Evolutionary conservation across 1,284 basidiomycete species (phyloP), one percentile per base, ranked within the genome.

Genomic region (Microbotryum saponariae): DNA sequence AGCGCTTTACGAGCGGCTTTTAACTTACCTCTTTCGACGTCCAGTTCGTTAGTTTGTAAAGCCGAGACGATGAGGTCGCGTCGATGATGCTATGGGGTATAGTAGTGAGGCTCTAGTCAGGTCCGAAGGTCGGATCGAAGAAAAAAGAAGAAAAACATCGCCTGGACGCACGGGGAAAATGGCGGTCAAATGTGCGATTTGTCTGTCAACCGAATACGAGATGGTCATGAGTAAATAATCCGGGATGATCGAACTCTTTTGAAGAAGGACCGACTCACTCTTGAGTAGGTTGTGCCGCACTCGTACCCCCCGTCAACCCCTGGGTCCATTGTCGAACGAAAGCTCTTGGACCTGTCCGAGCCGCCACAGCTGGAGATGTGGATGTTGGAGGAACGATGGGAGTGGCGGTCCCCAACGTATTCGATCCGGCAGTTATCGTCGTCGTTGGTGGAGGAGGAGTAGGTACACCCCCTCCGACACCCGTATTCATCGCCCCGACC

Each of bases 271-370:
- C 65, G 4, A 52, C n/a, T 21, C 27, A 27, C 51, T 29, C 29
- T 9, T 52, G 51, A 33, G 7, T n/a, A 10, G 31, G 21, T 31
- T 52, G 29, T 9, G n/a, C 25, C 12, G 25, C 12, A 52, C 51
- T n/a, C 25, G 51, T 31, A 12, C 27, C 31, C 16, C 67, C 64
- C 25, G 64, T 62, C 44, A 62, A 29, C 0, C 62, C 64, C 3
- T 60, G 58, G 42, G 55, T 54, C 66, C 60, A 67, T 45, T 67
- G 62, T 16, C 42, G 56, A 21, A 67, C 27, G 50, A 67, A 60
- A 14, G 37, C 37, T 50, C 54, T 18, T 57, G 23, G 12, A 60
- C 60, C n/a, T 54, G 8, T 16, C 54, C 51, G 5, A 46, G 47
- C 12, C 57, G 57, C n/a, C 55, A 27, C 0, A 52, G 20, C 10